Evolutionary conservation across 371 early-diverging fungal species (phyloP), one percentile per base, ranked within the genome.

Genomic region (Amoeboaphelidium protococcarum): DNA sequence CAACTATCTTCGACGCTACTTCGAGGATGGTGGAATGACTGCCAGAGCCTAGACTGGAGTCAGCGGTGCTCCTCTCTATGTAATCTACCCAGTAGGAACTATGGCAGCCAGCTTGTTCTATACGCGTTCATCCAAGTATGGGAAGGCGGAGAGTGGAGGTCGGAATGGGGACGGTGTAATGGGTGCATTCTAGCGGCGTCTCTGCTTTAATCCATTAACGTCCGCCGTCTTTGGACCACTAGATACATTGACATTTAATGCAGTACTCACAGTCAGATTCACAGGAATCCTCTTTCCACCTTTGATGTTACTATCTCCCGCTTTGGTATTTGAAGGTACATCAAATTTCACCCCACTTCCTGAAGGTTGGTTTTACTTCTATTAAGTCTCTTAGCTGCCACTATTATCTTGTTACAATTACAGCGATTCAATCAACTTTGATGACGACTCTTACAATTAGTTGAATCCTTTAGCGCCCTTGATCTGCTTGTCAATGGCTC

Each of bases 21-120:
- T 31, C 16, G 37, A 31, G n/a, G 65, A 63, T 19, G 42, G 44
- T 0, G 66, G 66, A 2, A 50, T 49, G 13, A 57, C 21, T 3
- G 44, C 47, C 21, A 10, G 25, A 0, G 58, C 21, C 24, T 67
- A 58, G 19, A 40, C 46, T 12, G 41, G 40, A 4, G 60, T 40
- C 2, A 70, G 54, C 0, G 65, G 62, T 16, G 54, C 53, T 0
- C 55, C 58, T 44, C 66, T 66, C 16, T 63, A 52, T 6, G 70
- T 68, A 20, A 68, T 46, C 13, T 47, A 41, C 1, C 71, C 71
- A 2, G 54, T 46, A 2, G 64, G 64, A 10, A 53, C 52, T 3
- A 46, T 40, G 0, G 49, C 41, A 23, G 54, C 55, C 21, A 41
- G 26, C 13, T 4, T 21, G 20, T 2, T 20, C 47, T 21, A 27